A percentile compares a stretch with the other conserved stretches of the same genome.
Evolutionary conservation across 2,329 filamentous ascomycete species (phyloP).

Genomic region (Fusarium coicis): DNA sequence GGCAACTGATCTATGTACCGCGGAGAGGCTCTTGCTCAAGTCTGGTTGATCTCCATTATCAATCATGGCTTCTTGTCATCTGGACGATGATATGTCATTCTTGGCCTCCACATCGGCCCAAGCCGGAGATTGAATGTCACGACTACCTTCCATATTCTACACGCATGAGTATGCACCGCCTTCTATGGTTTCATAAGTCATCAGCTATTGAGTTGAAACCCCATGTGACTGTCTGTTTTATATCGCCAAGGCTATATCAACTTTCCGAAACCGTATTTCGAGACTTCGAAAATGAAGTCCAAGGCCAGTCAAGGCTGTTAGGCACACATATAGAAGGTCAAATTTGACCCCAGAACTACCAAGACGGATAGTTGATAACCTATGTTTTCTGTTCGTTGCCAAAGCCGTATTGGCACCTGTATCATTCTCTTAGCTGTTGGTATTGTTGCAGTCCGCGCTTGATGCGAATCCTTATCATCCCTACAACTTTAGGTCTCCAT

Average conservation of each 20-base stretch:
- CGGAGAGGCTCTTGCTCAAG: neutral
- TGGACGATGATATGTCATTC: neutral
- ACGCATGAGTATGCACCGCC: neutral
- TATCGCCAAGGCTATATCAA: neutral
- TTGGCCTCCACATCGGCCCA: neutral
- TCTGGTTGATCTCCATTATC: conserved; percentile 1
- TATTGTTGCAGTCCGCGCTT: neutral
- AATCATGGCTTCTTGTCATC: neutral
- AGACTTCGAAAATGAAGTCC: neutral
- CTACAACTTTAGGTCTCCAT: neutral
- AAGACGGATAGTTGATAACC: neutral
- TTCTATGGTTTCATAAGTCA: conserved; percentile 1
- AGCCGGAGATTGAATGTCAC: neutral
- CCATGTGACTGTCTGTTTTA: neutral
- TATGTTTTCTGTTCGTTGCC: neutral
- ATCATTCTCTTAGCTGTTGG: neutral
- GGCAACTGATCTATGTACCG: neutral
- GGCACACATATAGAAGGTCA: conserved; percentile 4
- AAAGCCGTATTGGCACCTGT: neutral
- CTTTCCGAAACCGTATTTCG: conserved; percentile 5
- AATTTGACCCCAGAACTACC: neutral
- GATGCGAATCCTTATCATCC: neutral
- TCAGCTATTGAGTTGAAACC: neutral
- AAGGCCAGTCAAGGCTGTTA: neutral
- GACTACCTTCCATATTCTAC: neutral